Percentiles rank a stretch among this genome's conserved stretches.
Evolutionary conservation across 1,139 yeast species (phyloP).

Genomic region (Candida sp.): DNA sequence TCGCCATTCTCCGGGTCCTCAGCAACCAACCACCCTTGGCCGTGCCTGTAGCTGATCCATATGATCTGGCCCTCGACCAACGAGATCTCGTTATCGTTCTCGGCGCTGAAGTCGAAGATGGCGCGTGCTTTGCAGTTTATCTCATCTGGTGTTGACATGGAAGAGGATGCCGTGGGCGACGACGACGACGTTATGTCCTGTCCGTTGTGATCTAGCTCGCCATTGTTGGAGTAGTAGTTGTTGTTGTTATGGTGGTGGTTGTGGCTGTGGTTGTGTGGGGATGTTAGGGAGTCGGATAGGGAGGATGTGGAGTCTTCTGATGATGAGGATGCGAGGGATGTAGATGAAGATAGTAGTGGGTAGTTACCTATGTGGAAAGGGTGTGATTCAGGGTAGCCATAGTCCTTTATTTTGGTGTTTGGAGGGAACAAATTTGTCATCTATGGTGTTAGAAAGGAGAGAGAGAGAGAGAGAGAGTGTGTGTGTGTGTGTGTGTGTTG

Average conservation of each 20-base stretch:
- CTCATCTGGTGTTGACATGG: slow-evolving; percentile 32
- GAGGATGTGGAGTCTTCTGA: slow-evolving; percentile 5
- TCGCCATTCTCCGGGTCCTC: slow-evolving; percentile 78
- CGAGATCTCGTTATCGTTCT: slow-evolving; percentile 89
- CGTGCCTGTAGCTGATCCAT: slow-evolving; percentile 90
- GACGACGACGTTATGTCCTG: slow-evolving; percentile 1
- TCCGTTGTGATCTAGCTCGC: neutral
- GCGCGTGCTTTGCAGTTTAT: slow-evolving; percentile 74
- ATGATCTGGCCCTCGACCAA: slow-evolving; percentile 82
- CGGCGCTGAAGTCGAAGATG: slow-evolving; percentile 87
- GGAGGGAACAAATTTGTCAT: slow-evolving; percentile 21
- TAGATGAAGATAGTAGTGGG: slow-evolving; percentile 46
- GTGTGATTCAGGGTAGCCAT: slow-evolving; percentile 70
- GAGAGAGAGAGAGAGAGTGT: no score
- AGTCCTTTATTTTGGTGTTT: slow-evolving; percentile 66
- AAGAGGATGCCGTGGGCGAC: no score
- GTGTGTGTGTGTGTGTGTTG: neutral
- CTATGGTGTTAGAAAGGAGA: neutral
- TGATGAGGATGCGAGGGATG: slow-evolving; percentile 8
- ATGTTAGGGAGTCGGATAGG: neutral
- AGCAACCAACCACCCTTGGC: slow-evolving; percentile 99
- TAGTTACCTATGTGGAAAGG: slow-evolving; percentile 14
- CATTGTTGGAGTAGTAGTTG: slow-evolving; percentile 1
- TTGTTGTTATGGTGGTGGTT: slow-evolving; percentile 8
- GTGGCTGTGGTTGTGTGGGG: neutral